Percentiles rank a stretch among this genome's conserved stretches.
phyloP scores from a whole-genome alignment of 768 basidiomycete genomes.

The Phanerochaete sordida region DNA sequence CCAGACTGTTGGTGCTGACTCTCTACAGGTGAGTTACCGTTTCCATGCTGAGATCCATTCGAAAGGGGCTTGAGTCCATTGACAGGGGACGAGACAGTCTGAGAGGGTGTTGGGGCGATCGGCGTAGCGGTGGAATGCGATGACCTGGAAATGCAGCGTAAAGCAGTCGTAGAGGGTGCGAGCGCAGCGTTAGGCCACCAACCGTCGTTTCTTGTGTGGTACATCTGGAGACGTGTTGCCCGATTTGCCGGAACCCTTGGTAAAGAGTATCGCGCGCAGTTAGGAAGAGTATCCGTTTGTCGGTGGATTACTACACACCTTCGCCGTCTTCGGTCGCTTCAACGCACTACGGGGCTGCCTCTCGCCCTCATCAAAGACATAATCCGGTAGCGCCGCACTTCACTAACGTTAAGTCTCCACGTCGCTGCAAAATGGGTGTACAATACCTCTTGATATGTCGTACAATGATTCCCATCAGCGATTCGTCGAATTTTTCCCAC shows the following conservation, averaged over 20 bases:
- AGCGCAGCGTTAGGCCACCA: slow-evolving; percentile 14
- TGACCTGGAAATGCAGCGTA: slow-evolving; percentile 12
- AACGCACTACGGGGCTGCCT: slow-evolving; percentile 65
- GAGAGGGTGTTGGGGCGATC: background rate
- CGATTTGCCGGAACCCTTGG: slow-evolving; percentile 59
- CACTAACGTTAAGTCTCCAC: background rate
- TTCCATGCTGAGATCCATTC: slow-evolving; percentile 6
- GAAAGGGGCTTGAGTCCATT: background rate
- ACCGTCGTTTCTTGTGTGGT: slow-evolving; percentile 84
- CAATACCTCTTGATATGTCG: slow-evolving; percentile 86
- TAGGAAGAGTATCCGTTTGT: background rate
- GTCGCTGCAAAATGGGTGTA: background rate
- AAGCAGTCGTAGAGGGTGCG: slow-evolving; percentile 6
- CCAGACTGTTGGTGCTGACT: slow-evolving; percentile 32
- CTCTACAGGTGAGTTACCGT: slow-evolving; percentile 26
- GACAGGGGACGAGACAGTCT: background rate
- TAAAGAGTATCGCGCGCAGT: background rate
- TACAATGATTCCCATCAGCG: slow-evolving; percentile 91
- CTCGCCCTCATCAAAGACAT: slow-evolving; percentile 79
- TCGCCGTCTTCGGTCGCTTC: slow-evolving; percentile 68
- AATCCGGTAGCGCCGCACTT: slow-evolving; percentile 75
- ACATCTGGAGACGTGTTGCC: slow-evolving; percentile 60
- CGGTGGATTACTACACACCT: slow-evolving; percentile 38
- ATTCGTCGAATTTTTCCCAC: slow-evolving; percentile 94
- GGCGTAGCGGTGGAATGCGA: slow-evolving; percentile 17